Conservation (phyloP, 1,284 basidiomycete genomes). For the Papiliotrema fonsecae region DNA sequence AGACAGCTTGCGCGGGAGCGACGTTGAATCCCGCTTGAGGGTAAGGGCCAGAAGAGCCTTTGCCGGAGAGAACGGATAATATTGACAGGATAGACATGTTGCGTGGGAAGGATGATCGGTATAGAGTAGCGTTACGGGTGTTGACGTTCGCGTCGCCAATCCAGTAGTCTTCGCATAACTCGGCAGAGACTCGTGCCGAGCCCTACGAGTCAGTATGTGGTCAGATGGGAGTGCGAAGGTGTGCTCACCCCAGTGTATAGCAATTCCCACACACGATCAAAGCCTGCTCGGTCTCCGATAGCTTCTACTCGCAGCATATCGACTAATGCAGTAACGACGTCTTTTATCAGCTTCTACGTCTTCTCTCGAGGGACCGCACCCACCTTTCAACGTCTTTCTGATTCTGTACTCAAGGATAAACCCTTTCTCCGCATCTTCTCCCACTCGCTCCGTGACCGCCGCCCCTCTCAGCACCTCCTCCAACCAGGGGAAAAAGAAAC, state of each 20-base stretch:
- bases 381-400: slow-evolving; percentile 38
- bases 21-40: slow-evolving; percentile 12
- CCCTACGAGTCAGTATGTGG: slow-evolving; percentile 15
- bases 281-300: slow-evolving; percentile 26
- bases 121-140: slow-evolving; percentile 33
- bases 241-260: slow-evolving; percentile 31
- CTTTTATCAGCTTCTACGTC: slow-evolving; percentile 11
- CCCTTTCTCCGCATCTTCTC: slow-evolving; percentile 9
- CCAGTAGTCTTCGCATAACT: slow-evolving; percentile 40
- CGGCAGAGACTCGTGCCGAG: slow-evolving; percentile 21
- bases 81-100: slow-evolving; percentile 24
- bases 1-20: slow-evolving; percentile 24
- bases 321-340: slow-evolving; percentile 35
- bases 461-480: slow-evolving; percentile 34
- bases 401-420: slow-evolving; percentile 19
- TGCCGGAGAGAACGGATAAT: slow-evolving; percentile 30
- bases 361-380: no score
- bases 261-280: slow-evolving; percentile 34
- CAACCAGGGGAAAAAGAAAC: slow-evolving; percentile 38
- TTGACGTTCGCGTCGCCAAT: slow-evolving; percentile 28
- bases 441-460: slow-evolving; percentile 15
- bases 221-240: neutral
- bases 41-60: slow-evolving; percentile 12
- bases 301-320: slow-evolving; percentile 31
- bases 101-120: slow-evolving; percentile 30